Evolutionary conservation across 1,284 basidiomycete species (phyloP).

Genomic region (Ganoderma resinaceum): DNA sequence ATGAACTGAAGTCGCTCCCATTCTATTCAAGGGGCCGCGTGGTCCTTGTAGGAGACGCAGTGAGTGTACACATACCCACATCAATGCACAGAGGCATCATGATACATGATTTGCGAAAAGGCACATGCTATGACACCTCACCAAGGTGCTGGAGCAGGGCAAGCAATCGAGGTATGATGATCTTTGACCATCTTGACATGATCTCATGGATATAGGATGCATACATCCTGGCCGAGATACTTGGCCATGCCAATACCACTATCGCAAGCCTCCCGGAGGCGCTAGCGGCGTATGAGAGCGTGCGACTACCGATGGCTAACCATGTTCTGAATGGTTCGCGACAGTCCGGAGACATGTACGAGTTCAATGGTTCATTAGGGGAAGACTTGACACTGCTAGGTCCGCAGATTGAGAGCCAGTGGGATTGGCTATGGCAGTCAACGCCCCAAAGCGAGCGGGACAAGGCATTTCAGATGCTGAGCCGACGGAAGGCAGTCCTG

Average conservation of each 20-base stretch:
- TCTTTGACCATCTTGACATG: neutral
- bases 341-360: constrained; percentile 49
- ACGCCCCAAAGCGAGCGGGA: constrained; percentile 33
- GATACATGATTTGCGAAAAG: constrained; percentile 24
- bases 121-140: constrained; percentile 45
- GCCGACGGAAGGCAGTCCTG: constrained; percentile 3
- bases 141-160: constrained; percentile 44
- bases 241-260: constrained; percentile 52
- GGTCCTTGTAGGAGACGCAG: constrained; percentile 30
- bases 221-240: constrained; percentile 53
- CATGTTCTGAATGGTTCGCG: constrained; percentile 51
- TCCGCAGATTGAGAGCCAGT: constrained; percentile 34
- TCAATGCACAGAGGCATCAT: too few species aligned
- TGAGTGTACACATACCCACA: constrained; percentile 5
- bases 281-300: constrained; percentile 52
- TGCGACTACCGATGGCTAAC: constrained; percentile 53
- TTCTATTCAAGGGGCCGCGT: constrained; percentile 22
- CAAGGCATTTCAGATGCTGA: constrained; percentile 23
- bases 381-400: constrained; percentile 33
- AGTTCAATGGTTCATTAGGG: constrained; percentile 33
- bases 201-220: constrained; percentile 50
- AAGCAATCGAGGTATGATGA: constrained; percentile 41
- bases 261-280: constrained; percentile 46
- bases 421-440: constrained; percentile 37
- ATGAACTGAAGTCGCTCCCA: constrained; percentile 34